A percentile compares a stretch with the other conserved stretches of the same genome.
Conservation (phyloP, 2,329 filamentous ascomycete species). For the Fusarium nurragi region DNA sequence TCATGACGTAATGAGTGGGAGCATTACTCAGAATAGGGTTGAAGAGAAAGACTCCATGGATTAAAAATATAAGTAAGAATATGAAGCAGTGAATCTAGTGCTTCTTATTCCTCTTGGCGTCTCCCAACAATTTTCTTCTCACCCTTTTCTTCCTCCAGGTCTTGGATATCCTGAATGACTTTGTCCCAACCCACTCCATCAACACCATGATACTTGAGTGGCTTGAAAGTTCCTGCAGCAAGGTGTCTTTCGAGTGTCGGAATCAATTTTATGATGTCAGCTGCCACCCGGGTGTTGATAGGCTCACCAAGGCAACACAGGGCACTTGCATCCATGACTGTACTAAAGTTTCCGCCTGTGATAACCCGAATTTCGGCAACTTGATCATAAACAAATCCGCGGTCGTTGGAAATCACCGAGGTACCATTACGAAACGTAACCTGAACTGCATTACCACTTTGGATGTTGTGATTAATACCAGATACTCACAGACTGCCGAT, state of each 20-base stretch:
- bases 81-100: background rate
- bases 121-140: constrained; percentile 44
- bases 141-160: constrained; percentile 34
- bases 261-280: constrained; percentile 23
- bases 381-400: constrained; percentile 44
- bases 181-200: constrained; percentile 42
- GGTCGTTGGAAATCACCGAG: constrained; percentile 47
- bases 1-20: too few species aligned
- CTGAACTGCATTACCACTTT: constrained; percentile 19
- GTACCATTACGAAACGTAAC: constrained; percentile 45
- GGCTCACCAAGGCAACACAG: constrained; percentile 36
- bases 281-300: constrained; percentile 26
- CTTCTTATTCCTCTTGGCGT: constrained; percentile 12
- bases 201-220: constrained; percentile 37
- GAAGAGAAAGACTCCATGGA: too few species aligned
- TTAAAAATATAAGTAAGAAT: too few species aligned
- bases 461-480: background rate
- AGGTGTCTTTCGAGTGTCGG: constrained; percentile 39
- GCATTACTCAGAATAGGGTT: too few species aligned
- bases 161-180: constrained; percentile 34
- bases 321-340: constrained; percentile 49
- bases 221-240: constrained; percentile 35
- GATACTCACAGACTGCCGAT: constrained; percentile 40
- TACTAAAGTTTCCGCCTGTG: constrained; percentile 48
- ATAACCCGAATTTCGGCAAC: constrained; percentile 45